phyloP scores from a whole-genome alignment of 805 yeast genomes.

The Wickerhamomyces bisporus region DNA sequence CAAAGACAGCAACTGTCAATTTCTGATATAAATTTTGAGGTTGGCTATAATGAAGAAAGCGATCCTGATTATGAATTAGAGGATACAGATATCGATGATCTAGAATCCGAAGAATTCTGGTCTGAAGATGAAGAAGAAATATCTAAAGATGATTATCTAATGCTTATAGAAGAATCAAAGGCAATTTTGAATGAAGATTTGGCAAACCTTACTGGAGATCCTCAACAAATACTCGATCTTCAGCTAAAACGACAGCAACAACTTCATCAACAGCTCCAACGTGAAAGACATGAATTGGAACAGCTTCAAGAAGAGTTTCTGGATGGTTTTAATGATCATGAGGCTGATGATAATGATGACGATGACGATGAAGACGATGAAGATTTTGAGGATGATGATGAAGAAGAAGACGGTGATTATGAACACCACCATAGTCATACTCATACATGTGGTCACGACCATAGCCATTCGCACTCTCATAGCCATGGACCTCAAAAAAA shows the following conservation, averaged over 20 bases:
- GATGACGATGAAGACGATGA: conserved; percentile 38
- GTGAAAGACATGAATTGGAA: conserved; percentile 10
- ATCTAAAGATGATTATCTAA: neutral
- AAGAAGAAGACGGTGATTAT: conserved; percentile 5
- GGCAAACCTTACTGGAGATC: neutral
- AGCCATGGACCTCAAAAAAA: neutral
- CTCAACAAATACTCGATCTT: conserved; percentile 7
- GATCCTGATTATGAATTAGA: conserved; percentile 17
- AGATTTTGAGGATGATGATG: conserved; percentile 13
- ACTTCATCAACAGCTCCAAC: conserved; percentile 11
- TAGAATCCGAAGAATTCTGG: conserved; percentile 2
- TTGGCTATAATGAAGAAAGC: conserved; percentile 18
- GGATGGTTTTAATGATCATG: conserved; percentile 23
- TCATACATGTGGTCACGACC: conserved; percentile 4
- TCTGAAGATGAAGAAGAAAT: neutral
- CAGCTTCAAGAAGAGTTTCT: conserved; percentile 8
- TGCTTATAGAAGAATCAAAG: neutral
- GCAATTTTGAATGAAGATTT: neutral
- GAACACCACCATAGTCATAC: conserved; percentile 9
- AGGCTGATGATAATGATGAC: conserved; percentile 31
- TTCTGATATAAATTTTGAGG: neutral
- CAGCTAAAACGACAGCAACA: conserved; percentile 12
- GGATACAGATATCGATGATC: conserved; percentile 2
- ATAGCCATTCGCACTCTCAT: conserved; percentile 1
- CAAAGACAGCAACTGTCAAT: neutral